Conservation (phyloP, 305 asterid genomes). For the Fraxinus angustifolia region DNA sequence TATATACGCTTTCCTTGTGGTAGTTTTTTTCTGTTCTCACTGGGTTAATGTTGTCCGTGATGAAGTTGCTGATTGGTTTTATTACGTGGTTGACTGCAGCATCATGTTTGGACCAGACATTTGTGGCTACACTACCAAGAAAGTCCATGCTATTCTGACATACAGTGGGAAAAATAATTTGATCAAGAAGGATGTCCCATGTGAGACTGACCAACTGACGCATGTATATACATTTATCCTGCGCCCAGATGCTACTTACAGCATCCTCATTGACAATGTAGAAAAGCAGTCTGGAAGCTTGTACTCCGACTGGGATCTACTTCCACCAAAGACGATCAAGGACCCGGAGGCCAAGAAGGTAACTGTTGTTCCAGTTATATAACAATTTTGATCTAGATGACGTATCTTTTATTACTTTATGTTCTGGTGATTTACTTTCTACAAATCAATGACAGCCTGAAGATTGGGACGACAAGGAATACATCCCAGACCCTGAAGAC, state of each 20-base stretch:
- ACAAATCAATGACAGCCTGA: constrained; percentile 60
- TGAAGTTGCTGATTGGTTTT: constrained; percentile 21
- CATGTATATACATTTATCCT: constrained; percentile 89
- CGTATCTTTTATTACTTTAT: background rate
- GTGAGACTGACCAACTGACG: constrained; percentile 88
- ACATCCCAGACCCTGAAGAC: no score
- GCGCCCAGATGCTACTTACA: constrained; percentile 92
- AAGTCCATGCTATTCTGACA: constrained; percentile 88
- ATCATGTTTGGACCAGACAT: constrained; percentile 99
- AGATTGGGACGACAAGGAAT: constrained; percentile 98
- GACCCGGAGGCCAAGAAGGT: constrained; percentile 97
- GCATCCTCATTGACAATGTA: constrained; percentile 79
- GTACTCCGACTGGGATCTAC: constrained; percentile 88
- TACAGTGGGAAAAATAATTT: constrained; percentile 70
- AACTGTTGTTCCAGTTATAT: constrained; percentile 4
- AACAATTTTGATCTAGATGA: background rate
- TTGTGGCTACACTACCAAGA: constrained; percentile 88
- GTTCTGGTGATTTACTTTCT: background rate
- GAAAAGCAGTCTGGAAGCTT: constrained; percentile 94
- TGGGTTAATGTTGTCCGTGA: background rate
- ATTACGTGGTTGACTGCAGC: constrained; percentile 41
- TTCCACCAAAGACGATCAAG: constrained; percentile 84
- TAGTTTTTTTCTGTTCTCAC: background rate
- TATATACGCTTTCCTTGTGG: background rate
- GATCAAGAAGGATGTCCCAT: constrained; percentile 97